Conservation (phyloP, 345 rosid genomes). For the Aquilaria malaccensis region DNA sequence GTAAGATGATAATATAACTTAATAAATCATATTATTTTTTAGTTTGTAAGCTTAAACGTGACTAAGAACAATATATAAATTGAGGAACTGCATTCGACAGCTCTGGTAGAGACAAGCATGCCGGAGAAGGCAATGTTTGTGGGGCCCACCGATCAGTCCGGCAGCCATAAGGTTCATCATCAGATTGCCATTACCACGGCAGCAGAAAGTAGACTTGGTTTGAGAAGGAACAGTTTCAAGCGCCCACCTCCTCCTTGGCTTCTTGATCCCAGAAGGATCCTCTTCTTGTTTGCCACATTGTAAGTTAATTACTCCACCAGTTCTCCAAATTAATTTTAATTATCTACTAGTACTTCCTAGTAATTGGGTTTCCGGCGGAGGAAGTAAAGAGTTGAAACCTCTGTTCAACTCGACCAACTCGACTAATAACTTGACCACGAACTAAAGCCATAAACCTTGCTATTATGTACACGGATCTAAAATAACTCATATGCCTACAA, state of each 20-base stretch:
- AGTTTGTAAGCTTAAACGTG: too few species aligned
- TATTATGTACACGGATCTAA: too few species aligned
- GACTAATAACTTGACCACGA: too few species aligned
- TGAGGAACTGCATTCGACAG: neutral
- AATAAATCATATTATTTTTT: too few species aligned
- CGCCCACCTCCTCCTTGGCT: constrained; percentile 50
- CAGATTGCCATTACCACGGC: constrained; percentile 60
- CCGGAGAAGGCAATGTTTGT: constrained; percentile 40
- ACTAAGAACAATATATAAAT: constrained; percentile 5
- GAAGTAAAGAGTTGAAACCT: neutral
- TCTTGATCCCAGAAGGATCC: constrained; percentile 81
- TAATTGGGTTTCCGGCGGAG: too few species aligned
- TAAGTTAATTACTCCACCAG: constrained; percentile 25
- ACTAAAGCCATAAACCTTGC: too few species aligned
- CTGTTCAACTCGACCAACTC: neutral
- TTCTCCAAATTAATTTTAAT: neutral
- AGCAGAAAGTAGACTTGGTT: constrained; percentile 29
- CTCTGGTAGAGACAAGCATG: constrained; percentile 37
- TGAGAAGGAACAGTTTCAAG: constrained; percentile 65
- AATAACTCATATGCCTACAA: neutral
- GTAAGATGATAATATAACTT: too few species aligned
- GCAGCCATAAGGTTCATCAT: constrained; percentile 45
- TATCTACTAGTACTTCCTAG: neutral
- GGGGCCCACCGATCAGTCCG: constrained; percentile 31
- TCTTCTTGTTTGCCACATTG: constrained; percentile 86